phyloP scores from a whole-genome alignment of 1,284 basidiomycete genomes.

The Cystobasidiaceae sp. region DNA sequence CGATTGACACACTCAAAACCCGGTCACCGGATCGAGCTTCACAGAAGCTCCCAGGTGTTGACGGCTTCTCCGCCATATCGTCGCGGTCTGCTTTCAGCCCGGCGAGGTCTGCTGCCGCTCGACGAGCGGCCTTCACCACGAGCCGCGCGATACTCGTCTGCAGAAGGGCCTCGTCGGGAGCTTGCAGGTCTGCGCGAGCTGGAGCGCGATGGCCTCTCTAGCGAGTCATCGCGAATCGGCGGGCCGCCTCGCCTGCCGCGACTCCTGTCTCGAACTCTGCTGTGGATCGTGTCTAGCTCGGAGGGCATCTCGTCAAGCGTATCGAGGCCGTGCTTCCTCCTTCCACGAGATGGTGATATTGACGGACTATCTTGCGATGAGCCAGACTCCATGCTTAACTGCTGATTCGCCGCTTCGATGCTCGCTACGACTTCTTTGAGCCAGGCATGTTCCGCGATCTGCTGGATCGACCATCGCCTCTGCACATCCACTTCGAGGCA shows the following conservation, averaged over 20 bases:
- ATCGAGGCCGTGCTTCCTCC: neutral
- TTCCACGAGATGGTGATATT: neutral
- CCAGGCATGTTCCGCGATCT: slow-evolving; percentile 71
- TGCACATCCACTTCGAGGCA: slow-evolving; percentile 62
- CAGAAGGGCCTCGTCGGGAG: slow-evolving; percentile 15
- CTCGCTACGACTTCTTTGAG: slow-evolving; percentile 52
- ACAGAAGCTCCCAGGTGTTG: slow-evolving; percentile 29
- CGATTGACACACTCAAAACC: too few species aligned
- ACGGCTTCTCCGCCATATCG: slow-evolving; percentile 19
- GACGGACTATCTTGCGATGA: slow-evolving; percentile 53
- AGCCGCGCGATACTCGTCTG: slow-evolving; percentile 20
- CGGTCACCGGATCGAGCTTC: too few species aligned
- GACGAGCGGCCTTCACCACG: slow-evolving; percentile 4
- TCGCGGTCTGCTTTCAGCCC: slow-evolving; percentile 12
- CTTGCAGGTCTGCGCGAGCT: neutral
- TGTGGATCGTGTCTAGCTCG: neutral
- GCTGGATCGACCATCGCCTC: slow-evolving; percentile 66
- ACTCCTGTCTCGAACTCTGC: slow-evolving; percentile 8
- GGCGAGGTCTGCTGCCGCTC: neutral
- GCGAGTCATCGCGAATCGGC: neutral
- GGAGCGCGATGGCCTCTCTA: neutral
- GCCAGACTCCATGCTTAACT: too few species aligned
- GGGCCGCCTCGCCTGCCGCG: slow-evolving; percentile 2
- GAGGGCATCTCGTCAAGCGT: too few species aligned
- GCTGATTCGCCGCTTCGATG: too few species aligned